Base-by-base conservation (phyloP, 139 green algal genomes). In the Coelastrella sp. region DNA sequence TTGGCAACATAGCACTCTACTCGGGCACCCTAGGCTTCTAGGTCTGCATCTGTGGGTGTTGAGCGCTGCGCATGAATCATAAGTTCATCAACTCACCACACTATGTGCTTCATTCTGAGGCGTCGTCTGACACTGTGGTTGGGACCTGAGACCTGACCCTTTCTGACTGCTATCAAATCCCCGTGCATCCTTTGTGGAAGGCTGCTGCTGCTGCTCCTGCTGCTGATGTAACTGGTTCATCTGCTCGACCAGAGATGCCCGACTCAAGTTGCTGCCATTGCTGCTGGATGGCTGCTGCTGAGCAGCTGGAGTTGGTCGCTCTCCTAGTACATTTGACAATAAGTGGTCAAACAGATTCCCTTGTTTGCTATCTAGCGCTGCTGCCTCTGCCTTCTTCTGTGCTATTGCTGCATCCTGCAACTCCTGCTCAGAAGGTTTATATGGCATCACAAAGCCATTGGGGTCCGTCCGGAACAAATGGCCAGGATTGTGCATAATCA, bases 361-460 rank as follows among this genome's bases (percentile, higher is more conserved):
- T 1, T 60, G 67, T 21, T 59, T 72, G 63, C 37, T 66, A 2
- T 66, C 32, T 6, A 81, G 64, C 32, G 84, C 67, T 73, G 75
- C 76, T 21, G 76, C 66, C 5, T 73, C 76, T 34, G 64, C 38
- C 34, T n/a, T 32, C 40, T 62, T 71, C 19, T 27, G n/a, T 25
- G 53, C 5, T 19, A n/a, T 69, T 66, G 84, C 37, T 7, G 68
- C 32, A 40, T 50, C 87, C 71, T 82, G 35, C 13, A 60, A 64
- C 27, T 79, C 83, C 1, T 17, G 37, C 0, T 81, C n/a, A 8
- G 60, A 67, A 0, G 27, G 62, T 8, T 74, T 48, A 40, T 62
- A 72, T 17, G 89, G 43, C 32, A 86, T 57, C 5, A 90, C 60
- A 41, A 92, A 92, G 3, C 79, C 79, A 60, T 92, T 92, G 48